phyloP scores from a whole-genome alignment of 1,284 basidiomycete species.

The Ustilago sp. region DNA sequence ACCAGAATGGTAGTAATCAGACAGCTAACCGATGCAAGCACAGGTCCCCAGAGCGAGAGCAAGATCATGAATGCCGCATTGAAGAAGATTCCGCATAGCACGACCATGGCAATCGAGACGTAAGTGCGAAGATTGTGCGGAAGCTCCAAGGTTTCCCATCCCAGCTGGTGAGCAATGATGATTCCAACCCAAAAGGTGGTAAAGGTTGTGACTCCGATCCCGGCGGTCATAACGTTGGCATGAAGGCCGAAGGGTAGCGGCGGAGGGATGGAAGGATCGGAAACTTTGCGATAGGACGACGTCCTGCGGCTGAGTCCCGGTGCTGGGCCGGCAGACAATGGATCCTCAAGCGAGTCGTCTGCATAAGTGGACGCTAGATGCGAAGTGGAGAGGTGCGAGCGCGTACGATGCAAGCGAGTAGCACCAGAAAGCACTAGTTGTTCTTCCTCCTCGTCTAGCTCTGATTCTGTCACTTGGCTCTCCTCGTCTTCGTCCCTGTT shows the following conservation, averaged over 20 bases:
- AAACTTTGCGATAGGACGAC: constrained; percentile 29
- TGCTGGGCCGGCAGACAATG: constrained; percentile 8
- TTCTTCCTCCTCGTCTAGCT: constrained; percentile 53
- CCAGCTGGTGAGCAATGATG: constrained; percentile 49
- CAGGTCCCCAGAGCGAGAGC: constrained; percentile 67
- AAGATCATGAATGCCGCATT: constrained; percentile 66
- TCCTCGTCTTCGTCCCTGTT: constrained; percentile 27
- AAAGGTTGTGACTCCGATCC: constrained; percentile 63
- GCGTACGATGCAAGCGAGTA: constrained; percentile 47
- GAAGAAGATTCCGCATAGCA: constrained; percentile 64
- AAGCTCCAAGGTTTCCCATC: constrained; percentile 61
- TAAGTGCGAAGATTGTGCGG: constrained; percentile 54
- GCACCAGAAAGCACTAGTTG: constrained; percentile 49
- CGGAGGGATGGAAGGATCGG: constrained; percentile 53
- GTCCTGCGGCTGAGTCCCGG: constrained; percentile 23
- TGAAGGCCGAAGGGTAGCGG: constrained; percentile 68
- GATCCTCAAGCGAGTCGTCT: constrained; percentile 11
- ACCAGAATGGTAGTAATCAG: constrained; percentile 66
- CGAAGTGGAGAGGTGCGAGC: constrained; percentile 42
- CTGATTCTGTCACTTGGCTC: constrained; percentile 50
- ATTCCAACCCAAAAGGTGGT: constrained; percentile 62
- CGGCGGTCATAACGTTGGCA: constrained; percentile 66
- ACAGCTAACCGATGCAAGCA: constrained; percentile 66
- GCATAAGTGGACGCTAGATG: constrained; percentile 9
- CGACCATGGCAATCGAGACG: constrained; percentile 48